Percentiles rank a stretch among this genome's conserved stretches.
Conservation (phyloP, 2,329 filamentous ascomycete species). For the Alternaria gansuensis region DNA sequence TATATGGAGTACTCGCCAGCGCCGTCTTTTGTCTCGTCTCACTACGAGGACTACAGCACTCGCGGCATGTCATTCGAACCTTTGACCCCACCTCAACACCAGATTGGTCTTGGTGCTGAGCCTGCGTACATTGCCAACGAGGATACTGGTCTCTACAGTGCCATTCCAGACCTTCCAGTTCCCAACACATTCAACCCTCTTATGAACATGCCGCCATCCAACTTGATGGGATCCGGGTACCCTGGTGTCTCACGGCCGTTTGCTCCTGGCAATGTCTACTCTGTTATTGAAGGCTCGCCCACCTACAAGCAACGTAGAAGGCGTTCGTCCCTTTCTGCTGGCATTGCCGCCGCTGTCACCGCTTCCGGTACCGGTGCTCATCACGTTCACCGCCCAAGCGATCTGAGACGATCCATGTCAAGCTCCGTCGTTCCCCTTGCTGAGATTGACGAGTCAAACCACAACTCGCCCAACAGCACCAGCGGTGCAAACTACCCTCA, state of each 20-base stretch:
- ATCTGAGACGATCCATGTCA: slow-evolving; percentile 90
- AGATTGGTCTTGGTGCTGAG: slow-evolving; percentile 80
- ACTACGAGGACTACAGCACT: slow-evolving; percentile 97
- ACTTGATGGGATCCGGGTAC: slow-evolving; percentile 81
- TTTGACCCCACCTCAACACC: slow-evolving; percentile 92
- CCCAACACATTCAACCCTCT: slow-evolving; percentile 83
- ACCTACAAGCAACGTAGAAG: slow-evolving; percentile 98
- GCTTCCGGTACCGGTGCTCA: slow-evolving; percentile 62
- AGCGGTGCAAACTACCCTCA: slow-evolving; percentile 66
- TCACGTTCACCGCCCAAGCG: slow-evolving; percentile 80
- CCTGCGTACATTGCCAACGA: slow-evolving; percentile 98
- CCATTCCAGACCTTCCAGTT: slow-evolving; percentile 85
- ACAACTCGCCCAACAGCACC: slow-evolving; percentile 80
- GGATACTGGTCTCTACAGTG: slow-evolving; percentile 94
- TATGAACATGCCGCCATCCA: slow-evolving; percentile 88
- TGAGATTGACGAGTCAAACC: slow-evolving; percentile 79
- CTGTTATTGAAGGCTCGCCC: slow-evolving; percentile 95
- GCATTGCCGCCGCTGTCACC: slow-evolving; percentile 75
- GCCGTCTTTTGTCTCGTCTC: slow-evolving; percentile 97
- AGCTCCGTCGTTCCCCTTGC: slow-evolving; percentile 82
- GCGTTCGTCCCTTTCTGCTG: slow-evolving; percentile 88
- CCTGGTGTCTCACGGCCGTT: slow-evolving; percentile 71
- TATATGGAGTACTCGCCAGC: slow-evolving; percentile 99
- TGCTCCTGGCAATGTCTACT: slow-evolving; percentile 85
- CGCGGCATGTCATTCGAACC: slow-evolving; percentile 96